phyloP scores from a whole-genome alignment of 257 asterid genomes.

The Echium plantagineum region DNA sequence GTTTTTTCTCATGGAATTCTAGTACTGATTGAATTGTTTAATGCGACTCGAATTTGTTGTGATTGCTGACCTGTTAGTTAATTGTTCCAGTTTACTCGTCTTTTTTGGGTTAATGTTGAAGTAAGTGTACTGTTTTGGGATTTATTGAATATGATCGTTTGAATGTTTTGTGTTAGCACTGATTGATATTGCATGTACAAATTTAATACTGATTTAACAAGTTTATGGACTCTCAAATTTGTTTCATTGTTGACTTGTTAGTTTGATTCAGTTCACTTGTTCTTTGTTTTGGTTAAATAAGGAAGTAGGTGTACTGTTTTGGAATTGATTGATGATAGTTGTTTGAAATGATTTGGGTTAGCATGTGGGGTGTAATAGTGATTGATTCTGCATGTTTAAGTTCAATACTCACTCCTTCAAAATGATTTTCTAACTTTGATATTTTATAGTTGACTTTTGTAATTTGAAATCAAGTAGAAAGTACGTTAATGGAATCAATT shows the following conservation, averaged over 20 bases:
- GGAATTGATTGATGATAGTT: background rate
- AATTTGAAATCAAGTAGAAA: too few species aligned
- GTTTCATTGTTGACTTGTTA: slow-evolving; percentile 74
- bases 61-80: slow-evolving; percentile 79
- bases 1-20: too few species aligned
- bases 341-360: background rate
- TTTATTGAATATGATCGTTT: background rate
- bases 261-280: slow-evolving; percentile 12
- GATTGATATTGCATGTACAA: too few species aligned
- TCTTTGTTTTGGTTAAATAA: too few species aligned
- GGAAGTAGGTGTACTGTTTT: background rate
- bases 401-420: too few species aligned
- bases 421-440: too few species aligned
- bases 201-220: slow-evolving; percentile 22
- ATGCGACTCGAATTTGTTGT: slow-evolving; percentile 80
- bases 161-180: too few species aligned
- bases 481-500: too few species aligned
- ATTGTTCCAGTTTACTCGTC: background rate
- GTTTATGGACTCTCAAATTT: slow-evolving; percentile 74
- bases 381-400: background rate
- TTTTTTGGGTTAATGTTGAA: background rate
- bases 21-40: slow-evolving; percentile 36
- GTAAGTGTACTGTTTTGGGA: too few species aligned
- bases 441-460: too few species aligned
- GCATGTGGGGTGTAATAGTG: background rate